phyloP scores from a whole-genome alignment of 2,329 filamentous ascomycete species.

The Neophaeococcomyces mojaviensis region DNA sequence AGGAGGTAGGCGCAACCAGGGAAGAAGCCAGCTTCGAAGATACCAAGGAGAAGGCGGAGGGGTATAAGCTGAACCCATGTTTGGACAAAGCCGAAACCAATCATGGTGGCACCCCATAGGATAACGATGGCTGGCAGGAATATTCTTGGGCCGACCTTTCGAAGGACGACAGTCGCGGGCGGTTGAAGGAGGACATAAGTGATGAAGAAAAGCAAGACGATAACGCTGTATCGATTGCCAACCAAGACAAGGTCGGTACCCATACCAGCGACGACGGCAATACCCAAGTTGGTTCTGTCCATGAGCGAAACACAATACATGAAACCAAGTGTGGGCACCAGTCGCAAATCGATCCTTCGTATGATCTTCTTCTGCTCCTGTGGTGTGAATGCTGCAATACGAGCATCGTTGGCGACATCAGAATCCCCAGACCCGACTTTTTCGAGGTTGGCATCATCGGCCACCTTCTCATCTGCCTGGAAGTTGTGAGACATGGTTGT shows the following conservation, averaged over 20 bases:
- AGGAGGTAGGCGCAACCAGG: conserved; percentile 63
- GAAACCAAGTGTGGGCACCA: conserved; percentile 54
- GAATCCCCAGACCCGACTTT: neutral
- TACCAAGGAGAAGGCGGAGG: conserved; percentile 46
- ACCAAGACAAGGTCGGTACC: conserved; percentile 17
- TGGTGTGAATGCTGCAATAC: conserved; percentile 12
- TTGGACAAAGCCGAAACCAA: conserved; percentile 24
- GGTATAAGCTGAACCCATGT: conserved; percentile 17
- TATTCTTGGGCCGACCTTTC: conserved; percentile 49
- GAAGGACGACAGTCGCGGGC: conserved; percentile 60
- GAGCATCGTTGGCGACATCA: conserved; percentile 7
- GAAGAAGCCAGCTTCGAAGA: conserved; percentile 62
- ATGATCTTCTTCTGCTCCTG: conserved; percentile 61
- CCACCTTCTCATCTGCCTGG: neutral
- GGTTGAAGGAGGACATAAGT: conserved; percentile 66
- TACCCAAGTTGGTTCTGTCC: conserved; percentile 69
- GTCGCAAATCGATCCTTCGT: conserved; percentile 58
- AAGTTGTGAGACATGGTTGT: neutral
- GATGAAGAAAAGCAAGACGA: conserved; percentile 67
- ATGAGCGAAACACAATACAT: conserved; percentile 71
- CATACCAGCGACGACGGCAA: conserved; percentile 60
- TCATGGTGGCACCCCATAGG: conserved; percentile 37
- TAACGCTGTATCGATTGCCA: conserved; percentile 43
- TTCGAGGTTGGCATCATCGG: neutral
- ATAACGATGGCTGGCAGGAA: conserved; percentile 29